phyloP scores from a whole-genome alignment of 2,329 filamentous ascomycete genomes.

The Ophiosphaerella herpotricha region DNA sequence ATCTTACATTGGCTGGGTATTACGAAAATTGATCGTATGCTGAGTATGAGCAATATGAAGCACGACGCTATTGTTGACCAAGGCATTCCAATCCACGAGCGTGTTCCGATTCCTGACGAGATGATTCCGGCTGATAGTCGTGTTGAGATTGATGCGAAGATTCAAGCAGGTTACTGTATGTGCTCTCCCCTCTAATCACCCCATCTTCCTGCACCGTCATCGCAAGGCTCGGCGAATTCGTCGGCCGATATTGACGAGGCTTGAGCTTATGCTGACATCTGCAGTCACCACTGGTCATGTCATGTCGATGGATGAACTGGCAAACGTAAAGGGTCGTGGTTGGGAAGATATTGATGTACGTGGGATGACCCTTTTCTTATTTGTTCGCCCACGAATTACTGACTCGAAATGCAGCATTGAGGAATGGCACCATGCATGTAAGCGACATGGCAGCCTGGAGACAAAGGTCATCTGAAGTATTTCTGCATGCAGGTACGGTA shows the following conservation, averaged over 20 bases:
- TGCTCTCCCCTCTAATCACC: constrained; percentile 14
- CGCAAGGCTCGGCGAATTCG: not conserved
- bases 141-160: constrained; percentile 99
- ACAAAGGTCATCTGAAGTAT: constrained; percentile 21
- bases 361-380: constrained; percentile 13
- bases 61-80: constrained; percentile 86
- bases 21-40: constrained; percentile 97
- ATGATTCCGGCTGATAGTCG: constrained; percentile 93
- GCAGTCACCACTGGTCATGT: constrained; percentile 82
- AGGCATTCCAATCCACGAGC: constrained; percentile 85
- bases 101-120: constrained; percentile 88
- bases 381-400: constrained; percentile 17
- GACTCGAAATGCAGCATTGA: constrained; percentile 39
- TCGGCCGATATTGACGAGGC: not conserved
- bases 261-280: constrained; percentile 24
- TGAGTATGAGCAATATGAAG: constrained; percentile 99
- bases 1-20: constrained; percentile 98
- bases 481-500: constrained; percentile 4
- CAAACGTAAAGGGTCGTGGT: constrained; percentile 82
- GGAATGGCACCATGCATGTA: constrained; percentile 10
- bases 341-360: constrained; percentile 75
- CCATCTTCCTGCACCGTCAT: not conserved
- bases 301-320: constrained; percentile 84
- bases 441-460: constrained; percentile 1
- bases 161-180: constrained; percentile 83